A percentile compares a stretch with the other conserved stretches of the same genome.
Evolutionary conservation across 441 rosid genomes (phyloP).

Genomic region (Cnidoscolus chayamansa): DNA sequence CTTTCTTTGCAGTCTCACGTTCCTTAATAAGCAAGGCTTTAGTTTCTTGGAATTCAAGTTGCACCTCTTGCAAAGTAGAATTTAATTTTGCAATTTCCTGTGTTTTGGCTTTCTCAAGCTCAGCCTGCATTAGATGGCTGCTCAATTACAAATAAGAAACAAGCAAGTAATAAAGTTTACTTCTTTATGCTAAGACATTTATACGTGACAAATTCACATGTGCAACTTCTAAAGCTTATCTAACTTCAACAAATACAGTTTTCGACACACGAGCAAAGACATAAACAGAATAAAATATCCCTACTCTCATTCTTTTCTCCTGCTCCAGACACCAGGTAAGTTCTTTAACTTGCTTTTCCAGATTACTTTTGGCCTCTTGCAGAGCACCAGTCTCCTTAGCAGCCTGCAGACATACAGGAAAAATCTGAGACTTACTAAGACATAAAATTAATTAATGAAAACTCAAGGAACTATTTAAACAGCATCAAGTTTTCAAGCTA

Average conservation of each 20-base stretch:
- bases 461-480: not conserved
- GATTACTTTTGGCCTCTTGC: constrained; percentile 80
- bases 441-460: constrained; percentile 6
- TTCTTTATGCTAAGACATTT: no score
- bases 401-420: constrained; percentile 48
- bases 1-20: constrained; percentile 39
- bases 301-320: constrained; percentile 83
- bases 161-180: no score
- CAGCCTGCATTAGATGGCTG: constrained; percentile 41
- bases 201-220: not conserved
- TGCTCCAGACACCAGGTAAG: constrained; percentile 65
- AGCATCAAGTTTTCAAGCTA: not conserved
- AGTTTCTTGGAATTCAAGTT: constrained; percentile 47
- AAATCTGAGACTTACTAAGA: constrained; percentile 11
- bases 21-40: constrained; percentile 42
- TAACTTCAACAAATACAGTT: not conserved
- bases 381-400: constrained; percentile 95
- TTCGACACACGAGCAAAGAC: not conserved
- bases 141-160: not conserved
- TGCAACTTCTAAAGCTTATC: not conserved
- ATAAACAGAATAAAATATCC: not conserved
- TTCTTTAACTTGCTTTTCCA: constrained; percentile 92
- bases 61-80: constrained; percentile 63
- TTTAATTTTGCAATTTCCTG: constrained; percentile 69
- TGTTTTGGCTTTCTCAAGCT: constrained; percentile 64